Conservation (phyloP, 306 rosid species). For the Crotalaria pallida region DNA sequence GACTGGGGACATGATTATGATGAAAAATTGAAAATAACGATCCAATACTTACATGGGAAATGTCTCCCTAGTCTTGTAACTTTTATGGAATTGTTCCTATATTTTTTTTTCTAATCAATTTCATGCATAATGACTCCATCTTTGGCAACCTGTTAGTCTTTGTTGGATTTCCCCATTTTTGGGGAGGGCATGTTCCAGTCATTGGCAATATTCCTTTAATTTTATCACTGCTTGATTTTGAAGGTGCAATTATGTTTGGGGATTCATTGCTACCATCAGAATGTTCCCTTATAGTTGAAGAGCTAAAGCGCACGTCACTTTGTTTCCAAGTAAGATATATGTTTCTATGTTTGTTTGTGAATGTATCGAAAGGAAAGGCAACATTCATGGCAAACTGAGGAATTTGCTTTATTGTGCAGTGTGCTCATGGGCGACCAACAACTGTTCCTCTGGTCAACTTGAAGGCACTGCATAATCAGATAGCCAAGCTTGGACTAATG, state of each 20-base stretch:
- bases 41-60: not conserved
- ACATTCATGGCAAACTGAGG: slow-evolving; percentile 7
- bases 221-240: slow-evolving; percentile 12
- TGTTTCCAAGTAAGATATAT: slow-evolving; percentile 78
- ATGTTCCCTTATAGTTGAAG: slow-evolving; percentile 87
- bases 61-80: not conserved
- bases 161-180: not conserved
- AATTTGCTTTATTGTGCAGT: slow-evolving; percentile 36
- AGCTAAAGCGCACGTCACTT: slow-evolving; percentile 73
- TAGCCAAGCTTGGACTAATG: slow-evolving; percentile 46
- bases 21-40: not conserved
- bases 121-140: not conserved
- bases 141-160: not conserved
- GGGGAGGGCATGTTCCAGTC: not conserved
- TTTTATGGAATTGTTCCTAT: not conserved
- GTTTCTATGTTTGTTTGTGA: not conserved
- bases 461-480: slow-evolving; percentile 79
- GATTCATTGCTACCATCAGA: slow-evolving; percentile 91
- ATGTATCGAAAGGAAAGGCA: not conserved
- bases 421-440: slow-evolving; percentile 98
- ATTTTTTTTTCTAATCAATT: slow-evolving; percentile 5
- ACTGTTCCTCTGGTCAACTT: slow-evolving; percentile 76
- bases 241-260: slow-evolving; percentile 98
- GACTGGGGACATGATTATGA: not conserved
- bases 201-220: not conserved